Conservation (phyloP, 2,329 filamentous ascomycete species). For the Lizonia empirigonia region DNA sequence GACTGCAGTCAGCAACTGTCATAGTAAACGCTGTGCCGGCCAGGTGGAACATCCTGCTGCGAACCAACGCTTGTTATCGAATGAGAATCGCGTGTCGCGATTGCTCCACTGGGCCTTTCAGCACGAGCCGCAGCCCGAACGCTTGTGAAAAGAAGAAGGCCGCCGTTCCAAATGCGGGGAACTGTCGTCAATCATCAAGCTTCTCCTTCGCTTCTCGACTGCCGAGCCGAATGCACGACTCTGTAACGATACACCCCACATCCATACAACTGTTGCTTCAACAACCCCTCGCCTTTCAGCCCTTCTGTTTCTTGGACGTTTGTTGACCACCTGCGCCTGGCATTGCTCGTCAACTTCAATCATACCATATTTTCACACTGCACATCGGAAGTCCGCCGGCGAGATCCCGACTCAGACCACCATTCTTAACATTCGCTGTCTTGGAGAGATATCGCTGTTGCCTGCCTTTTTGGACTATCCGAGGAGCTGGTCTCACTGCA, state of each 20-base stretch:
- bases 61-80: slow-evolving; percentile 30
- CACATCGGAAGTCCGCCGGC: slow-evolving; percentile 40
- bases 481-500: slow-evolving; percentile 36
- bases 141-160: slow-evolving; percentile 40
- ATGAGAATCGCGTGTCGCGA: slow-evolving; percentile 33
- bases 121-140: slow-evolving; percentile 33
- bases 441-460: slow-evolving; percentile 22
- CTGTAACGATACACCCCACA: slow-evolving; percentile 35
- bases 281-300: slow-evolving; percentile 14
- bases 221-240: slow-evolving; percentile 40
- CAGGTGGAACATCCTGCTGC: slow-evolving; percentile 34
- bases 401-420: slow-evolving; percentile 35
- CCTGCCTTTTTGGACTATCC: slow-evolving; percentile 19
- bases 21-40: slow-evolving; percentile 19
- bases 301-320: slow-evolving; percentile 13
- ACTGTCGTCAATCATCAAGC: slow-evolving; percentile 38
- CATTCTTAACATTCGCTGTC: slow-evolving; percentile 23
- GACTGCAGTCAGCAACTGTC: slow-evolving; percentile 6
- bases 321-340: slow-evolving; percentile 26
- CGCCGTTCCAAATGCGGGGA: slow-evolving; percentile 45
- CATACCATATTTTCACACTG: slow-evolving; percentile 26
- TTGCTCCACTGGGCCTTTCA: slow-evolving; percentile 35
- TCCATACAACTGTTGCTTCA: slow-evolving; percentile 31
- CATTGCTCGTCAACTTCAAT: slow-evolving; percentile 1
- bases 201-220: slow-evolving; percentile 42